Evolutionary conservation across 768 basidiomycete genomes (phyloP).

Genomic region (Hygrocybe coccinea): DNA sequence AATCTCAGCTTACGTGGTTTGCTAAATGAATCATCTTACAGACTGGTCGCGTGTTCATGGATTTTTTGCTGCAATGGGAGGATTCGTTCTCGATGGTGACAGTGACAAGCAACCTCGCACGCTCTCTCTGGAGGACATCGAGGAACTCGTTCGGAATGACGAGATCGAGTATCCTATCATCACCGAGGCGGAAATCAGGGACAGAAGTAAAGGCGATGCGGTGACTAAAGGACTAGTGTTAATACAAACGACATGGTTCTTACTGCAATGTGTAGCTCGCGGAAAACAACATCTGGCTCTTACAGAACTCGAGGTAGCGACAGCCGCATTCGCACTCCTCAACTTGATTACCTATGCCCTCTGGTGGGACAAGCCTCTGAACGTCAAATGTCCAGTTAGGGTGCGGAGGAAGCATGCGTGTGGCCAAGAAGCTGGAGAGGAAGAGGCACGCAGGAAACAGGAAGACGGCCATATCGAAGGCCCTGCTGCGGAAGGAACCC

Average conservation of each 20-base stretch:
- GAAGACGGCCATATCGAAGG: neutral
- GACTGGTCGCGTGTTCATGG: constrained; percentile 21
- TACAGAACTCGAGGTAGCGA: constrained; percentile 29
- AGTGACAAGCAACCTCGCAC: neutral
- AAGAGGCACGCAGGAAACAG: no score
- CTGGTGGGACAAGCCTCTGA: constrained; percentile 36
- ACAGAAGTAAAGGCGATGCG: constrained; percentile 25
- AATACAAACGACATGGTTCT: constrained; percentile 29
- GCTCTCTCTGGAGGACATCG: neutral
- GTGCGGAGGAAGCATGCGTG: neutral
- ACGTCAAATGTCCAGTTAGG: constrained; percentile 17
- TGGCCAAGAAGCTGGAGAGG: no score
- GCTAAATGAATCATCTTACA: neutral
- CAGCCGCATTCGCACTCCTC: constrained; percentile 24
- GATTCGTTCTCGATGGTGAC: constrained; percentile 15
- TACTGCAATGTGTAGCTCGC: constrained; percentile 25
- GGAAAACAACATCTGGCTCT: constrained; percentile 17
- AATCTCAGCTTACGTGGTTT: no score
- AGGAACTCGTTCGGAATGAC: neutral
- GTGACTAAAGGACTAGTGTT: constrained; percentile 23
- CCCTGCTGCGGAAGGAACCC: no score
- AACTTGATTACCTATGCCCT: constrained; percentile 25
- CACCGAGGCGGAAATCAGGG: constrained; percentile 19
- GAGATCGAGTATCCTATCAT: constrained; percentile 6
- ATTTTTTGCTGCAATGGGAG: constrained; percentile 27